phyloP scores from a whole-genome alignment of 129 eudicot genomes.

The Pittosporum tobira region DNA sequence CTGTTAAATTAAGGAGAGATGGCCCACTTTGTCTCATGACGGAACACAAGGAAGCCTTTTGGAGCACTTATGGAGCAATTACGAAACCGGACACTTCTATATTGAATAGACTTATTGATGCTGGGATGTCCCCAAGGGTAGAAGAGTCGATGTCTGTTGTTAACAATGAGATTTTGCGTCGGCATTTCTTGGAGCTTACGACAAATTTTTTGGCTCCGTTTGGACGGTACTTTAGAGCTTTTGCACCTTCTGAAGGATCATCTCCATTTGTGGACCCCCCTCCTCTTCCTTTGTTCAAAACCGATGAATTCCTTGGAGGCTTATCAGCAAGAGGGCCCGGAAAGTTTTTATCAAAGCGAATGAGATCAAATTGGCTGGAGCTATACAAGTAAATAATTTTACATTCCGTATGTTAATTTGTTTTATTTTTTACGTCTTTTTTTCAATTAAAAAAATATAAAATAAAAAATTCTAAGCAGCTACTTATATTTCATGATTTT shows the following conservation, averaged over 20 bases:
- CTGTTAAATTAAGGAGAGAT: constrained; percentile 75
- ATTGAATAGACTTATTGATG: constrained; percentile 90
- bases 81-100: constrained; percentile 92
- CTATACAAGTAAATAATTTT: constrained; percentile 59
- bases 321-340: constrained; percentile 93
- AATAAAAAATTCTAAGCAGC: too few relatives aligned
- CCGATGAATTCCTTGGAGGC: constrained; percentile 64
- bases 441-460: too few relatives aligned
- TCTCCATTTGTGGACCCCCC: constrained; percentile 96
- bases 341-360: constrained; percentile 78
- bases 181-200: constrained; percentile 94
- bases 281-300: constrained; percentile 59
- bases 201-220: constrained; percentile 93
- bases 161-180: constrained; percentile 84
- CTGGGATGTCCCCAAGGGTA: constrained; percentile 83
- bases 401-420: background rate
- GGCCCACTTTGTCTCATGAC: constrained; percentile 97
- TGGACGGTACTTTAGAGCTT: constrained; percentile 76
- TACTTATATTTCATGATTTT: too few relatives aligned
- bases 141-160: constrained; percentile 99
- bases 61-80: constrained; percentile 66
- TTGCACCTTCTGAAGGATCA: constrained; percentile 79
- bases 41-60: constrained; percentile 85
- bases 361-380: constrained; percentile 92
- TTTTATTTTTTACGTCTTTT: too few relatives aligned